Base-by-base conservation (phyloP, 2,329 filamentous ascomycete species). In the Trichophyton simii region DNA sequence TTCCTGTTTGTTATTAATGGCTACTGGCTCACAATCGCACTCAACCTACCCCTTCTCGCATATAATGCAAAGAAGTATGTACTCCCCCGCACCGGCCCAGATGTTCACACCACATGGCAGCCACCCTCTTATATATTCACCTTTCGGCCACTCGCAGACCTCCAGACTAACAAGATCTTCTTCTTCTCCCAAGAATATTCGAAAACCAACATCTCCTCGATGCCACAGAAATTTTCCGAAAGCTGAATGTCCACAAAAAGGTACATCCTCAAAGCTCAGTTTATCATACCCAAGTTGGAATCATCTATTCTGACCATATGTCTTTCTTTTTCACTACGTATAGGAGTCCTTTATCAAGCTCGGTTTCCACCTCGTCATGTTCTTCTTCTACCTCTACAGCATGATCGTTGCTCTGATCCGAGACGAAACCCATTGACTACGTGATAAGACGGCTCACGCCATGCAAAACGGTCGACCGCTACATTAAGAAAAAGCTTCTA, bases 341-440 rank as follows among this genome's bases (percentile, higher is more conserved):
- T 67, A 96, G 91, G 94, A 99, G 84, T 97, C 94, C 0, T 99
- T 99, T 77, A 87, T 94, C 80, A 99, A 99, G 81, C 89, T 99
- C 50, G 94, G 92, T 61, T 99, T 99, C 83, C 94, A 99, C 77
- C 82, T 99, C 64, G 77, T 99, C 79, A 96, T 99, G 91, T 99
- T 99, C 84, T 99, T 99, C 86, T 99, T 97, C 84, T 99, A 99
- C 80, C 87, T 99, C 62, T 96, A 96, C 84, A 95, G 89, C 86
- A 95, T 94, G 89, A 94, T 94, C 69, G 92, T 96, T 66, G 92
- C 94, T 67, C 83, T 99, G 65, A 99, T 99, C 80, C 87, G 88
- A 72, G 94, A 97, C 76, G 94, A 99, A 79, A 84, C 88, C 63
- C 84, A 91, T 77, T 95, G 87, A 86, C 68, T 76, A 66, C 69